Evolutionary conservation across 2,329 filamentous ascomycete genomes (phyloP).

Genomic region (Fusarium zealandicum): DNA sequence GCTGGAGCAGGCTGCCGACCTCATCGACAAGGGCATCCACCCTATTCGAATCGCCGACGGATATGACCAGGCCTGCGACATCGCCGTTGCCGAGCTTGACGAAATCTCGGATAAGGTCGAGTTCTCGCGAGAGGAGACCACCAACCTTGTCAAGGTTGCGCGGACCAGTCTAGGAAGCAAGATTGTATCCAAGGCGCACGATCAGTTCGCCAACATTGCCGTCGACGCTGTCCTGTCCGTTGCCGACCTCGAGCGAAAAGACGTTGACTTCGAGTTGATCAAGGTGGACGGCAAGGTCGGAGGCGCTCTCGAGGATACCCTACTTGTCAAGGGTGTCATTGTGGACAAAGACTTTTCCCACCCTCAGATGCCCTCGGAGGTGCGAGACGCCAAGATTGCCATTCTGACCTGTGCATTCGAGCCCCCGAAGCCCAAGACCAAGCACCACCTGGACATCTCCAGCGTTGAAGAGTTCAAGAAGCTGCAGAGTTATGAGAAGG

Average conservation of each 20-base stretch:
- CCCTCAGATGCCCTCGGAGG: conserved; percentile 97
- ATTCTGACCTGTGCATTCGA: conserved; percentile 98
- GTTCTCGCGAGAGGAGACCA: conserved; percentile 80
- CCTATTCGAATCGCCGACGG: conserved; percentile 98
- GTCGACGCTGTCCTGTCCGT: conserved; percentile 97
- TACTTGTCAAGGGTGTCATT: conserved; percentile 97
- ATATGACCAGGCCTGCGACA: conserved; percentile 97
- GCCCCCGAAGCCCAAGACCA: conserved; percentile 98
- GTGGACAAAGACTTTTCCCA: conserved; percentile 99
- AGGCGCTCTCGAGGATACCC: conserved; percentile 87
- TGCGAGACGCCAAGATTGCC: conserved; percentile 93
- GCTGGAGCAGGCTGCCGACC: conserved; percentile 93
- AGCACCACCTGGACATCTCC: conserved; percentile 98
- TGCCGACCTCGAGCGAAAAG: conserved; percentile 92
- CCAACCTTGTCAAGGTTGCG: conserved; percentile 92
- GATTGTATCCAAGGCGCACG: conserved; percentile 98
- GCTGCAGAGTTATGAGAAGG: conserved; percentile 91
- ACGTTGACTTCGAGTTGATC: conserved; percentile 98
- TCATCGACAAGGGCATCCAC: conserved; percentile 99
- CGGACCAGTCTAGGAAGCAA: conserved; percentile 97
- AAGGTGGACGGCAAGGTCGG: conserved; percentile 99
- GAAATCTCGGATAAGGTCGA: conserved; percentile 90
- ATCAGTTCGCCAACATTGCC: conserved; percentile 96
- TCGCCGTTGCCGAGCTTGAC: conserved; percentile 91
- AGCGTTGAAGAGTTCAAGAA: conserved; percentile 98